A percentile compares a stretch with the other conserved stretches of the same genome.
phyloP scores from a whole-genome alignment of 805 yeast species.

The Ascoidea rubescens region DNA sequence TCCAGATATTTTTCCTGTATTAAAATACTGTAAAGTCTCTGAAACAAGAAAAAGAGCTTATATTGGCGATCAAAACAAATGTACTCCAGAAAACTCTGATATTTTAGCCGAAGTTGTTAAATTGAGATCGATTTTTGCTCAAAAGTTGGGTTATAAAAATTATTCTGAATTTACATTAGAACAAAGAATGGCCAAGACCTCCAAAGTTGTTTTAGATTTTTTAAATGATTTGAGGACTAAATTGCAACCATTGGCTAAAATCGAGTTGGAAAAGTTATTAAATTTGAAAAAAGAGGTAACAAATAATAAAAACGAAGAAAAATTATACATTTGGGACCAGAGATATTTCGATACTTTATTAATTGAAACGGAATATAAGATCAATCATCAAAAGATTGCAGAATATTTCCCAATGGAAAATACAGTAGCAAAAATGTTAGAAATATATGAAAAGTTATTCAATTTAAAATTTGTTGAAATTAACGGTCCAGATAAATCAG shows the following conservation, averaged over 20 bases:
- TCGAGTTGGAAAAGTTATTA: constrained; percentile 35
- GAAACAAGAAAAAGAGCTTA: constrained; percentile 56
- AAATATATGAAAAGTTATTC: constrained; percentile 56
- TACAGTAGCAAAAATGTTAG: constrained; percentile 56
- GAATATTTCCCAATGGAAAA: constrained; percentile 68
- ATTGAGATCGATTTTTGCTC: constrained; percentile 48
- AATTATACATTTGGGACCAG: constrained; percentile 60
- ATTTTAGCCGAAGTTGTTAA: constrained; percentile 46
- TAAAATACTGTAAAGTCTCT: constrained; percentile 52
- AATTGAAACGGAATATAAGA: constrained; percentile 54
- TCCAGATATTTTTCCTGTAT: constrained; percentile 68
- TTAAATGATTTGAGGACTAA: constrained; percentile 46
- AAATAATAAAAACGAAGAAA: constrained; percentile 17
- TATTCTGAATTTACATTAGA: constrained; percentile 64
- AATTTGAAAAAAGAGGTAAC: constrained; percentile 35
- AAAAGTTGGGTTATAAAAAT: constrained; percentile 48
- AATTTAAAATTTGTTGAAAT: constrained; percentile 48
- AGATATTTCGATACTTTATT: constrained; percentile 50
- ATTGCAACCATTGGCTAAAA: constrained; percentile 42
- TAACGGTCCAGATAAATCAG: constrained; percentile 24
- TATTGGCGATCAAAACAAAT: constrained; percentile 55
- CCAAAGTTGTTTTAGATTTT: constrained; percentile 44
- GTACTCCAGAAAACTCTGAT: constrained; percentile 45
- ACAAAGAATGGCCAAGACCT: constrained; percentile 67
- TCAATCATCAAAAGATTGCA: constrained; percentile 56